These are phyloP conservation scores for Scalesia atractyloides DNA, from an alignment of 129 eudicot species.

Conservation along the genomic window DNA sequence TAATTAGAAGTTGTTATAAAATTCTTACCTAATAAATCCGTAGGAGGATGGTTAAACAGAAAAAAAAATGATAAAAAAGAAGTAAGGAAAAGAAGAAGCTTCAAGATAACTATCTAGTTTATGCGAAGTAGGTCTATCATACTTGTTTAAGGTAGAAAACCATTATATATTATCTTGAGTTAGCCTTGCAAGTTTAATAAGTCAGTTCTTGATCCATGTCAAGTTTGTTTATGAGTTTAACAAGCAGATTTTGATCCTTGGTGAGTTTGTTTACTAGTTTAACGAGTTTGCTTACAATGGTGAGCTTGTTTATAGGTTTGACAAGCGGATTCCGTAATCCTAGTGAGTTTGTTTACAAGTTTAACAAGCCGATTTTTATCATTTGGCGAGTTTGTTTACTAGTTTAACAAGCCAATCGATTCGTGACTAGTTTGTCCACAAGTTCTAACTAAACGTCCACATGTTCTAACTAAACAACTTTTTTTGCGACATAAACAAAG, in stretches of 20 bases:
- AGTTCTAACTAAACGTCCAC: constrained; percentile 2
- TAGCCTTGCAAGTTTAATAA: too few relatives aligned
- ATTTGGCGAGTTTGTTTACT: not conserved
- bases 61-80: too few relatives aligned
- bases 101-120: too few relatives aligned
- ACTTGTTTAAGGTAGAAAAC: too few relatives aligned
- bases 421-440: not conserved
- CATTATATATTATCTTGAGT: too few relatives aligned
- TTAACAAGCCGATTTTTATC: not conserved
- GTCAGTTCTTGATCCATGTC: too few relatives aligned
- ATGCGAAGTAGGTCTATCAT: too few relatives aligned
- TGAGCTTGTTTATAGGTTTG: not conserved
- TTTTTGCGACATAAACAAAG: constrained; percentile 22
- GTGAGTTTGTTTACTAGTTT: not conserved
- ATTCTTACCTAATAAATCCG: too few relatives aligned
- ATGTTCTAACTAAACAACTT: constrained; percentile 12
- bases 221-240: not conserved
- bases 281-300: not conserved
- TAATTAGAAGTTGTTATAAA: too few relatives aligned
- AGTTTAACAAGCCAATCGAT: not conserved
- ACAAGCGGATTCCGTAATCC: not conserved
- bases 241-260: too few relatives aligned
- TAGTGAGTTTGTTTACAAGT: not conserved
- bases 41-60: too few relatives aligned
- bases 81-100: too few relatives aligned